phyloP scores from a whole-genome alignment of 2,329 filamentous ascomycete species.

The Aspergillus fructus region DNA sequence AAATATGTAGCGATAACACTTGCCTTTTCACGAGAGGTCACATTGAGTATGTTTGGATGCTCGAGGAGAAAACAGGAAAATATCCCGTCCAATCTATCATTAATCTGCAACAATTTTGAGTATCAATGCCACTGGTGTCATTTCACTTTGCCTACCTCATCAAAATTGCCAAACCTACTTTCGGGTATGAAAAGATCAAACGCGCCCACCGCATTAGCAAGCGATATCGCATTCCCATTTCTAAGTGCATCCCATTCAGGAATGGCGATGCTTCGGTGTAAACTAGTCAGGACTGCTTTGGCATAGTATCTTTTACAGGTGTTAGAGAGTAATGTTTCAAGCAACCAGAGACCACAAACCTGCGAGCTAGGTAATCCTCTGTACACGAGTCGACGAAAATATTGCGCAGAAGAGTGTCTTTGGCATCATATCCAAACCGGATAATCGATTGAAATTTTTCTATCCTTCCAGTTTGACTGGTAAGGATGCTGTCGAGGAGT shows the following conservation, averaged over 20 bases:
- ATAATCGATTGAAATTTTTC: slow-evolving; percentile 70
- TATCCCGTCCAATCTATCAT: slow-evolving; percentile 63
- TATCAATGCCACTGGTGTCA: neutral
- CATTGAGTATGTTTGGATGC: slow-evolving; percentile 53
- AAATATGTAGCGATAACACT: slow-evolving; percentile 69
- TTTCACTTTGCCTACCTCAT: slow-evolving; percentile 56
- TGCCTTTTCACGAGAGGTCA: slow-evolving; percentile 67
- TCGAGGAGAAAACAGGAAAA: slow-evolving; percentile 56
- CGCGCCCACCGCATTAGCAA: slow-evolving; percentile 75
- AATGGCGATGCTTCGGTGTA: slow-evolving; percentile 78
- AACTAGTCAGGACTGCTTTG: slow-evolving; percentile 69
- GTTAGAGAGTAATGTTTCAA: neutral
- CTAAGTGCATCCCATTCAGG: slow-evolving; percentile 68
- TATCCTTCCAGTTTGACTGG: slow-evolving; percentile 68
- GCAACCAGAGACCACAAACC: slow-evolving; percentile 32
- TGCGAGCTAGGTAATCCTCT: slow-evolving; percentile 75
- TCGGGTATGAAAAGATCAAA: slow-evolving; percentile 89
- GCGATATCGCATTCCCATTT: slow-evolving; percentile 51
- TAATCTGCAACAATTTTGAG: slow-evolving; percentile 51
- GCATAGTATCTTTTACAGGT: slow-evolving; percentile 66
- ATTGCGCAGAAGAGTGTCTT: slow-evolving; percentile 75
- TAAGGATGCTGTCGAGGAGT: slow-evolving; percentile 67
- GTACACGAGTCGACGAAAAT: slow-evolving; percentile 57
- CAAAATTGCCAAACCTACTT: slow-evolving; percentile 69
- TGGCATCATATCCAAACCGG: slow-evolving; percentile 77